phyloP scores from a whole-genome alignment of 2,329 filamentous ascomycete genomes.

The Coleophoma crateriformis region DNA sequence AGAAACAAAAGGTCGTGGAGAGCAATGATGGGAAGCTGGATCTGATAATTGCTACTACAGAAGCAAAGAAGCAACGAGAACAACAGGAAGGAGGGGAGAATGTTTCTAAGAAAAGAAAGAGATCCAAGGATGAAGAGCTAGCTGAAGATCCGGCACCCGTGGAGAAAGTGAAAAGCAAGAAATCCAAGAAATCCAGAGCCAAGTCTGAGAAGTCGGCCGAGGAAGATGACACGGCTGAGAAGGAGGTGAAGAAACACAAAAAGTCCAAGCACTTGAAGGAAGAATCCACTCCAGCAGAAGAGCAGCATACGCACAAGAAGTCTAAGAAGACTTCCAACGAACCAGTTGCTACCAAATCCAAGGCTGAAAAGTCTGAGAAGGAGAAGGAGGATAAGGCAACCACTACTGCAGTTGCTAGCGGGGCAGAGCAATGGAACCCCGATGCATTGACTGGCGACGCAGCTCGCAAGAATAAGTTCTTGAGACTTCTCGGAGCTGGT shows the following conservation, averaged over 20 bases:
- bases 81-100: conserved; percentile 1
- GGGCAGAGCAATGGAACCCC: conserved; percentile 22
- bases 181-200: background rate
- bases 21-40: background rate
- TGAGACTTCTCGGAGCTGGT: conserved; percentile 27
- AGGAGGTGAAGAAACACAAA: background rate
- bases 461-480: conserved; percentile 27
- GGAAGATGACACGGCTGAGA: too few species aligned
- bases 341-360: background rate
- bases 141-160: background rate
- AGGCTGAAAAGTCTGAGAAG: background rate
- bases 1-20: conserved; percentile 8
- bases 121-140: conserved; percentile 5
- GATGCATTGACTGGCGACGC: conserved; percentile 24
- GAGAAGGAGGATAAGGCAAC: conserved; percentile 4
- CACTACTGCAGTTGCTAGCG: background rate
- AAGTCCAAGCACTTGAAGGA: background rate
- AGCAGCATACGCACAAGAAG: too few species aligned
- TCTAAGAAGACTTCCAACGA: too few species aligned
- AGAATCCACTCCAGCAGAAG: too few species aligned
- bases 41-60: too few species aligned
- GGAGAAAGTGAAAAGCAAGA: conserved; percentile 1
- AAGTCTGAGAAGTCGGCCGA: background rate
- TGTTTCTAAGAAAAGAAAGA: conserved; percentile 4
- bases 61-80: background rate